phyloP scores from a whole-genome alignment of 495 filamentous ascomycete species.

The Aspergillus affinis region DNA sequence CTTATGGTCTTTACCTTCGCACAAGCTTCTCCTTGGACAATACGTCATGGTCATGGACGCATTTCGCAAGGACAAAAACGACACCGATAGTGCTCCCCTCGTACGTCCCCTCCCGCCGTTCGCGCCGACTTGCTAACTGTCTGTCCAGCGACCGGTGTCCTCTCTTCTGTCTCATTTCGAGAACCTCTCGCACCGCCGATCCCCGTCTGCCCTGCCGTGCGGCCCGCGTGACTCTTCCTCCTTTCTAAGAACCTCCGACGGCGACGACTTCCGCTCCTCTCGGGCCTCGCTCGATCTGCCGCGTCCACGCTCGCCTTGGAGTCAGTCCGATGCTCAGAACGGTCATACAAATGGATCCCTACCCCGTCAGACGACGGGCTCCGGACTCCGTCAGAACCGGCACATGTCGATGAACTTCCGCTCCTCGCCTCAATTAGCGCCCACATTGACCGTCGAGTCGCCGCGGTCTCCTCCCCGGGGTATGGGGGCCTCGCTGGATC shows the following conservation, averaged over 20 bases:
- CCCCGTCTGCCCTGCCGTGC: constrained; percentile 30
- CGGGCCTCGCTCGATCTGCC: constrained; percentile 55
- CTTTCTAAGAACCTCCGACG: constrained; percentile 38
- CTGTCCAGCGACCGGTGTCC: constrained; percentile 70
- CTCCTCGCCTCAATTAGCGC: constrained; percentile 61
- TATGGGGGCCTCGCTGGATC: constrained; percentile 18
- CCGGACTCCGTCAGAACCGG: constrained; percentile 28
- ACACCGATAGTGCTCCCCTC: constrained; percentile 46
- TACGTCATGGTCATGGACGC: constrained; percentile 42
- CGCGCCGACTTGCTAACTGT: constrained; percentile 18
- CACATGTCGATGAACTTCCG: constrained; percentile 54
- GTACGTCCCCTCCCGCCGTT: constrained; percentile 30
- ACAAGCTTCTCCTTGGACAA: constrained; percentile 25
- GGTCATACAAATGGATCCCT: constrained; percentile 24
- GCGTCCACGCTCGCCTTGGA: constrained; percentile 44
- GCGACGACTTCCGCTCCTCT: constrained; percentile 47
- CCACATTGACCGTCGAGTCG: constrained; percentile 70
- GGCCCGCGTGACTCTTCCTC: constrained; percentile 35
- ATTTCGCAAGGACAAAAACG: constrained; percentile 35
- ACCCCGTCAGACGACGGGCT: constrained; percentile 16
- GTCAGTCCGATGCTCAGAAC: constrained; percentile 31
- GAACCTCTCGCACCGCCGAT: constrained; percentile 63
- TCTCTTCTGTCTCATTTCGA: constrained; percentile 93
- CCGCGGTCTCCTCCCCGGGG: constrained; percentile 69
- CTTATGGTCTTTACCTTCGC: constrained; percentile 35